Evolutionary conservation across 768 basidiomycete species (phyloP), one percentile per base, ranked within the genome.

Genomic region (Phlebiopsis gigantea): DNA sequence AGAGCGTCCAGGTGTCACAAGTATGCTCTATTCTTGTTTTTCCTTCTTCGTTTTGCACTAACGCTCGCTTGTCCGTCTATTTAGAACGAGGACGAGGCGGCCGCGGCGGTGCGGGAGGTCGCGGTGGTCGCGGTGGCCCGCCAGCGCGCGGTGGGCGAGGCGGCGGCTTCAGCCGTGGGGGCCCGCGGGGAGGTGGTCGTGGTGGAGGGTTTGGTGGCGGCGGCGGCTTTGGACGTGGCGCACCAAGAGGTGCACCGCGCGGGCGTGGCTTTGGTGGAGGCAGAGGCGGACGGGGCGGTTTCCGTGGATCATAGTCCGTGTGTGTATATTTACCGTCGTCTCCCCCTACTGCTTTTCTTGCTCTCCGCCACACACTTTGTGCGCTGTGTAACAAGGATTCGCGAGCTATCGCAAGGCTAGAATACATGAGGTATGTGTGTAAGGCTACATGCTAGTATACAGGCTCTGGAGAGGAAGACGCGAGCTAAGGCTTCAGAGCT

Each of bases 281-380:
- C 22, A 55, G 58, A 21, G 76, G 78, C 41, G 71, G 75, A 29
- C 69, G 80, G 49, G 79, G 79, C 3, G 77, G 77, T 15, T 76
- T 77, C 61, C 69, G 78, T 44, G 75, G 81, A 6, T 81, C 72
- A 69, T 81, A 72, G 68, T 9, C 28, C 61, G 53, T 60, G 44
- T 57, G 53, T 24, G 50, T 41, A 51, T 21, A 7, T 39, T 26
- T 56, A 25, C 17, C 25, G 17, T n/a, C 43, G 21, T 59, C 52
- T 44, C 55, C 62, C 39, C 45, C 57, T 29, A 10, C 34, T 22
- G 47, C 48, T 45, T 48, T 58, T 59, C 43, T 31, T 61, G 57
- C 15, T 60, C 41, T 31, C 55, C 34, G 24, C 24, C 30, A 14
- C 42, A 39, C 4, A 34, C 44, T 51, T 25, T 26, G 10, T 10